Percentiles rank a stretch among this genome's conserved stretches.
Evolutionary conservation across 345 rosid species (phyloP).

Genomic region (Ceriops tagal): DNA sequence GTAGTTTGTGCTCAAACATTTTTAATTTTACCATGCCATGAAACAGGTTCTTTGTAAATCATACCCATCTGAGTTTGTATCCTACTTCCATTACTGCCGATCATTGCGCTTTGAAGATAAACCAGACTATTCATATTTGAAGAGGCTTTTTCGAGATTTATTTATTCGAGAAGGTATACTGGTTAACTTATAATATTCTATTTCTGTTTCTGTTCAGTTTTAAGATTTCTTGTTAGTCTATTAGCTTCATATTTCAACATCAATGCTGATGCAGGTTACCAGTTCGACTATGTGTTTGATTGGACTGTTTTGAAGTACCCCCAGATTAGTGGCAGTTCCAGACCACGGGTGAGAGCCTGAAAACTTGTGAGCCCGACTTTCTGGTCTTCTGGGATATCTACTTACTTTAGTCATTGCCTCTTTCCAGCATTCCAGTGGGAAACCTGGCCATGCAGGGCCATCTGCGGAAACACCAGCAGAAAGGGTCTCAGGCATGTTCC

Average conservation of each 20-base stretch:
- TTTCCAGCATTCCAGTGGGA: conserved; percentile 34
- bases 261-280: conserved; percentile 58
- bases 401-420: not conserved
- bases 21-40: not conserved
- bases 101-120: conserved; percentile 92
- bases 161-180: conserved; percentile 81
- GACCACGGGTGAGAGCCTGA: conserved; percentile 59
- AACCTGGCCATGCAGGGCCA: conserved; percentile 59
- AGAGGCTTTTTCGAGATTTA: conserved; percentile 88
- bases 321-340: conserved; percentile 70
- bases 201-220: not conserved
- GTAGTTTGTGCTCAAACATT: not conserved
- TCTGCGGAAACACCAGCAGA: conserved; percentile 63
- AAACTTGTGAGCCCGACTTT: not conserved
- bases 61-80: conserved; percentile 80
- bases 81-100: conserved; percentile 94
- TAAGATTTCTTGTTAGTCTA: not conserved
- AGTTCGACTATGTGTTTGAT: conserved; percentile 89
- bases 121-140: conserved; percentile 94
- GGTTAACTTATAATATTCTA: not conserved
- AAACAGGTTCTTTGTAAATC: conserved; percentile 83
- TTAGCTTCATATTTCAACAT: not conserved
- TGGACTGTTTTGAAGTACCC: conserved; percentile 92
- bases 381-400: not conserved
- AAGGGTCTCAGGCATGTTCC: conserved; percentile 58